Evolutionary conservation across 805 yeast species (phyloP).

Genomic region (Nakazawaea sp.): DNA sequence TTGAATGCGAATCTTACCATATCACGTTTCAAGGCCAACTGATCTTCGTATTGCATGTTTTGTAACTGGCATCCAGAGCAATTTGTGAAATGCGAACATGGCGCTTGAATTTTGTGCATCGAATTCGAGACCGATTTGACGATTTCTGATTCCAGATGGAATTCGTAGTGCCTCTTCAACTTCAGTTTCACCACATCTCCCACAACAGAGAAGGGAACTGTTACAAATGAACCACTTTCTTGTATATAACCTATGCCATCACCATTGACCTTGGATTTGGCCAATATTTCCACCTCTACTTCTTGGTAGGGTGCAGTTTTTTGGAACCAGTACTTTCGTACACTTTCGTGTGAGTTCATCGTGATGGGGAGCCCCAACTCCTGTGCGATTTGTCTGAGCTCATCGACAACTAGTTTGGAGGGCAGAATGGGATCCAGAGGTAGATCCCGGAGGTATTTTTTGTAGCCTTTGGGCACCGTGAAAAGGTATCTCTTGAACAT

Average conservation of each 20-base stretch:
- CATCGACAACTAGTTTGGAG: not conserved
- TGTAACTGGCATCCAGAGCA: slow-evolving; percentile 39
- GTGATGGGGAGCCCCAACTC: not conserved
- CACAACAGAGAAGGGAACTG: slow-evolving; percentile 29
- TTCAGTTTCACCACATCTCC: slow-evolving; percentile 29
- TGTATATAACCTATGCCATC: slow-evolving; percentile 7
- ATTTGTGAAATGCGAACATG: slow-evolving; percentile 27
- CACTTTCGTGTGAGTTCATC: not conserved
- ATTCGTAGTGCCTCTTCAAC: slow-evolving; percentile 24
- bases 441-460: slow-evolving; percentile 2
- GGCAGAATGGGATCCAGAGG: not conserved
- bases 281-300: slow-evolving; percentile 1
- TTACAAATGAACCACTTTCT: slow-evolving; percentile 3
- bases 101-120: slow-evolving; percentile 20
- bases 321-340: slow-evolving; percentile 1
- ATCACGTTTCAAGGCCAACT: slow-evolving; percentile 25
- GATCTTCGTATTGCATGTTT: slow-evolving; percentile 32
- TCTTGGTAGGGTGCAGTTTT: slow-evolving; percentile 1
- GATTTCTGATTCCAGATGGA: slow-evolving; percentile 25
- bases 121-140: slow-evolving; percentile 14
- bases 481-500: too few relatives aligned
- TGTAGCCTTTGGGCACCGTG: slow-evolving; percentile 3
- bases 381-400: not conserved
- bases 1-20: slow-evolving; percentile 29
- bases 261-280: slow-evolving; percentile 5